Evolutionary conservation across 2,329 filamentous ascomycete species (phyloP).

Genomic region (Beauveria asiatica): DNA sequence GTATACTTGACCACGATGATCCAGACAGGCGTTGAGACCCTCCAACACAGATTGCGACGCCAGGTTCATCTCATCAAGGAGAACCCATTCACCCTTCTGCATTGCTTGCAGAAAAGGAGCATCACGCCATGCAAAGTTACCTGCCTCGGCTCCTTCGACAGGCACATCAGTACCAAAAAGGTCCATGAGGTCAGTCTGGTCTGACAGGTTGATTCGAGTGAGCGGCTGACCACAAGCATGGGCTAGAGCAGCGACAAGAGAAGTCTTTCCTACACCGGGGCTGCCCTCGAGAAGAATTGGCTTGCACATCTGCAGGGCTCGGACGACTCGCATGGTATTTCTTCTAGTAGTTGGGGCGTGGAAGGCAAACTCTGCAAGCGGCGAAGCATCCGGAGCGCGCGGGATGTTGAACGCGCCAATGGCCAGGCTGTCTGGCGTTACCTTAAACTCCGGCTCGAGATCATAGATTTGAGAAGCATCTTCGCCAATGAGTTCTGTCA

Average conservation of each 20-base stretch:
- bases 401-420: slow-evolving; percentile 70
- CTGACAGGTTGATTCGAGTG: slow-evolving; percentile 92
- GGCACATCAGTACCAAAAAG: slow-evolving; percentile 95
- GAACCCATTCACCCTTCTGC: slow-evolving; percentile 93
- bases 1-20: slow-evolving; percentile 93
- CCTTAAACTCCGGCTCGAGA: slow-evolving; percentile 48
- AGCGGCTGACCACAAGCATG: slow-evolving; percentile 70
- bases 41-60: slow-evolving; percentile 95
- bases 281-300: slow-evolving; percentile 92
- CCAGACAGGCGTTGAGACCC: slow-evolving; percentile 90
- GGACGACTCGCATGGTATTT: slow-evolving; percentile 84
- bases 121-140: slow-evolving; percentile 90
- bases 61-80: slow-evolving; percentile 97
- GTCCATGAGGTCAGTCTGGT: slow-evolving; percentile 96
- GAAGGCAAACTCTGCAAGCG: slow-evolving; percentile 48
- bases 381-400: slow-evolving; percentile 33
- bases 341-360: slow-evolving; percentile 81
- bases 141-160: slow-evolving; percentile 82
- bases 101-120: slow-evolving; percentile 93
- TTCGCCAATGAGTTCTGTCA: slow-evolving; percentile 55
- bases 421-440: slow-evolving; percentile 43
- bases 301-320: slow-evolving; percentile 80
- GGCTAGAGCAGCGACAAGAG: slow-evolving; percentile 78
- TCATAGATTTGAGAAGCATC: slow-evolving; percentile 61
- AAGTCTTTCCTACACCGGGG: slow-evolving; percentile 97